Evolutionary conservation across 1,284 basidiomycete species (phyloP).

Genomic region (Sporisorium iseilematis-ciliati): DNA sequence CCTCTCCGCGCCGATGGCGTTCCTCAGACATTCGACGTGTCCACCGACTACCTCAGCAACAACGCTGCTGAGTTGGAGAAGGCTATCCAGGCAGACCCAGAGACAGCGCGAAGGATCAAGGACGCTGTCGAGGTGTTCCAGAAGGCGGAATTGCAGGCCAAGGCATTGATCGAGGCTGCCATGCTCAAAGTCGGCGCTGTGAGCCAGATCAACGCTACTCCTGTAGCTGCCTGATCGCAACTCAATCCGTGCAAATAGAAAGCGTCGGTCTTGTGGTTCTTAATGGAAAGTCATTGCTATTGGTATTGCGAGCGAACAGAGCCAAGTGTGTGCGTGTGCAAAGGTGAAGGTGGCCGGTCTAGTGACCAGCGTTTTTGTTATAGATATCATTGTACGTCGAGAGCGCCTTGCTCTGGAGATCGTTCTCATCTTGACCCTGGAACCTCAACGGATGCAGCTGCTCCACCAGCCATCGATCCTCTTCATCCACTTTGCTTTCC

Average conservation of each 20-base stretch:
- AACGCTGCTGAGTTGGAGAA: slow-evolving; percentile 13
- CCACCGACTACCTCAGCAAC: slow-evolving; percentile 29
- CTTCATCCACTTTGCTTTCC: neutral
- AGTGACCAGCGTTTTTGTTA: slow-evolving; percentile 10
- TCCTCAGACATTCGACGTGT: slow-evolving; percentile 19
- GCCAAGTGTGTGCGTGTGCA: too few relatives aligned
- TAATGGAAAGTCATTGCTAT: too few relatives aligned
- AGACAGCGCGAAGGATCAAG: slow-evolving; percentile 36
- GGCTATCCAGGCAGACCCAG: slow-evolving; percentile 23
- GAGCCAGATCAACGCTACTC: slow-evolving; percentile 4
- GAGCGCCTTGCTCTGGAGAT: slow-evolving; percentile 5
- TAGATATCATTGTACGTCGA: slow-evolving; percentile 25
- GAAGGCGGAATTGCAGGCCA: slow-evolving; percentile 33
- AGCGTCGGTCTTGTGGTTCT: too few relatives aligned
- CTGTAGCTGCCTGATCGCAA: slow-evolving; percentile 3
- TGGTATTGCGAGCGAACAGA: too few relatives aligned
- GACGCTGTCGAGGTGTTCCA: slow-evolving; percentile 38
- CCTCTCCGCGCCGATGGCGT: slow-evolving; percentile 30
- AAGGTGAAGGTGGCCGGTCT: too few relatives aligned
- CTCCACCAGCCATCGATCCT: slow-evolving; percentile 7
- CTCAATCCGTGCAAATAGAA: neutral
- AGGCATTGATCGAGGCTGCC: slow-evolving; percentile 30
- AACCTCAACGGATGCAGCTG: slow-evolving; percentile 9
- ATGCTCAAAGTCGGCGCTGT: slow-evolving; percentile 16
- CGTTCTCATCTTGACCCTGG: neutral